Evolutionary conservation across 345 rosid species (phyloP).

Genomic region (Combretum micranthum): DNA sequence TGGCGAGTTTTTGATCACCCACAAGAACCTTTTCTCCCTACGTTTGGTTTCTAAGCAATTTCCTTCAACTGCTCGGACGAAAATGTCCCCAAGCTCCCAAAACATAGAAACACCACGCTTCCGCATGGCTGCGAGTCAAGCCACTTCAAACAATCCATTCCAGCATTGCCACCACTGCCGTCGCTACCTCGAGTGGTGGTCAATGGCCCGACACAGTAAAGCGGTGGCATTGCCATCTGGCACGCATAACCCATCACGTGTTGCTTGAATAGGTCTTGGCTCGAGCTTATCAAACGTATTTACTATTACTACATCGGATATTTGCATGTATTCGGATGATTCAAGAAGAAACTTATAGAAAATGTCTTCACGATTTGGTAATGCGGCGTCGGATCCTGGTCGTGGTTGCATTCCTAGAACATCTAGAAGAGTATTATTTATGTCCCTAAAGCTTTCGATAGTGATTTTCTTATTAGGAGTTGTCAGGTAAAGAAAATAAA

Average conservation of each 20-base stretch:
- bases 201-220: constrained; percentile 55
- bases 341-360: not conserved
- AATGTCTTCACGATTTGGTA: not conserved
- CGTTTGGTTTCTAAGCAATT: constrained; percentile 34
- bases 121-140: constrained; percentile 22
- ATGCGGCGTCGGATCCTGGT: not conserved
- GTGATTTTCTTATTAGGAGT: constrained; percentile 1
- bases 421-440: not conserved
- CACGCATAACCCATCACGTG: constrained; percentile 42
- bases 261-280: too few relatives aligned
- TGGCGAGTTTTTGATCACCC: constrained; percentile 36
- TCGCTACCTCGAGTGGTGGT: not conserved
- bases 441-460: constrained; percentile 3
- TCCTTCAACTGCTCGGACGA: constrained; percentile 25
- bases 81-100: constrained; percentile 34
- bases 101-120: constrained; percentile 30
- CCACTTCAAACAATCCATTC: constrained; percentile 16
- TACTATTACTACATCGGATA: not conserved
- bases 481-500: constrained; percentile 1
- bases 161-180: too few relatives aligned
- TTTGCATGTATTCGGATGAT: not conserved
- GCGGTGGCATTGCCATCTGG: constrained; percentile 24
- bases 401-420: too few relatives aligned
- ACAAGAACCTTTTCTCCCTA: constrained; percentile 30
- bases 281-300: not conserved